phyloP scores from a whole-genome alignment of 306 rosid species.

The Styphnolobium japonicum region DNA sequence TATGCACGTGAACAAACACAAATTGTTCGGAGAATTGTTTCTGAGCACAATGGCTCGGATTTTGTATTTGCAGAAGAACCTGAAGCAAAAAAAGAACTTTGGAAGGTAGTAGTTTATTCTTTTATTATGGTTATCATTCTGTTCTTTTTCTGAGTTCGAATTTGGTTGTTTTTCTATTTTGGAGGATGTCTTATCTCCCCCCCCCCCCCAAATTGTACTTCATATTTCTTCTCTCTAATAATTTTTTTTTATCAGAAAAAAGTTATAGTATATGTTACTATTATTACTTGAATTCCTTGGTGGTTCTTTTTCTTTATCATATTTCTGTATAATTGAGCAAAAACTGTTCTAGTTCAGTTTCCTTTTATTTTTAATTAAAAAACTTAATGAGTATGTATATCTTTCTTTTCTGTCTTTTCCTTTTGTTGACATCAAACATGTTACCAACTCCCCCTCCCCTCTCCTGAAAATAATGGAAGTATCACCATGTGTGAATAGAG shows the following conservation, averaged over 20 bases:
- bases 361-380: background rate
- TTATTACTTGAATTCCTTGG: no score
- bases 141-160: background rate
- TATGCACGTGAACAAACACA: constrained; percentile 90
- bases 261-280: no score
- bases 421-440: background rate
- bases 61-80: constrained; percentile 91
- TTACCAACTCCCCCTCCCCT: background rate
- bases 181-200: no score
- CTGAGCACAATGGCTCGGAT: constrained; percentile 91
- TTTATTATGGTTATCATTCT: background rate
- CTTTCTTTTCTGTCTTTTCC: background rate
- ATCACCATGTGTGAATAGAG: background rate
- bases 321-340: background rate
- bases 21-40: constrained; percentile 76
- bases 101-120: constrained; percentile 61
- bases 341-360: background rate
- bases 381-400: background rate
- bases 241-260: no score
- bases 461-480: background rate
- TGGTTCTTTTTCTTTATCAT: background rate
- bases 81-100: constrained; percentile 79
- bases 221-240: no score
- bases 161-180: no score
- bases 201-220: no score